phyloP scores from a whole-genome alignment of 257 asterid genomes.

The Forsythia suspensa region DNA sequence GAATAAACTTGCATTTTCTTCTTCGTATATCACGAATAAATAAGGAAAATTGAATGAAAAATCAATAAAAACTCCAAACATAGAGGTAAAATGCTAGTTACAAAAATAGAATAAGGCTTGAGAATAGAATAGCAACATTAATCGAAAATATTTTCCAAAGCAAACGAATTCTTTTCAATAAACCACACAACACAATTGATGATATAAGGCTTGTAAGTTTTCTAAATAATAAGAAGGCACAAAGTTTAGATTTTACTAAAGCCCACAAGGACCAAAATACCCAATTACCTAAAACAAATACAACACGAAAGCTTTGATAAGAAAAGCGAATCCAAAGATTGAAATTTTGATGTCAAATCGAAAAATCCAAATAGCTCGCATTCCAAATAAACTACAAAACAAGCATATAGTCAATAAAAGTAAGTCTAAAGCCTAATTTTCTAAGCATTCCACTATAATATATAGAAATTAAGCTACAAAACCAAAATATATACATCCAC shows the following conservation, averaged over 20 bases:
- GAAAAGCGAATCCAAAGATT: not conserved
- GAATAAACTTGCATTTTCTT: too few species aligned
- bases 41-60: not conserved
- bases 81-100: not conserved
- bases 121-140: not conserved
- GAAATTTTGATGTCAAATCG: not conserved
- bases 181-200: not conserved
- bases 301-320: not conserved
- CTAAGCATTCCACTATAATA: not conserved
- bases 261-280: not conserved
- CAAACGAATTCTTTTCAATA: not conserved
- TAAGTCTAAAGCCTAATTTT: not conserved
- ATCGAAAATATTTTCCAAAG: not conserved
- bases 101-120: not conserved
- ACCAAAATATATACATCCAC: not conserved
- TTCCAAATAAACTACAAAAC: not conserved
- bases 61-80: not conserved
- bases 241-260: not conserved
- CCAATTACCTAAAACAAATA: not conserved
- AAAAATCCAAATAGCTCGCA: not conserved
- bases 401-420: not conserved
- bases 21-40: too few species aligned
- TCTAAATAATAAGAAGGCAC: not conserved
- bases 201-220: not conserved
- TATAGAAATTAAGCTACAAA: not conserved